Conservation (phyloP, 768 basidiomycete genomes). For the Lactarius trivialis region DNA sequence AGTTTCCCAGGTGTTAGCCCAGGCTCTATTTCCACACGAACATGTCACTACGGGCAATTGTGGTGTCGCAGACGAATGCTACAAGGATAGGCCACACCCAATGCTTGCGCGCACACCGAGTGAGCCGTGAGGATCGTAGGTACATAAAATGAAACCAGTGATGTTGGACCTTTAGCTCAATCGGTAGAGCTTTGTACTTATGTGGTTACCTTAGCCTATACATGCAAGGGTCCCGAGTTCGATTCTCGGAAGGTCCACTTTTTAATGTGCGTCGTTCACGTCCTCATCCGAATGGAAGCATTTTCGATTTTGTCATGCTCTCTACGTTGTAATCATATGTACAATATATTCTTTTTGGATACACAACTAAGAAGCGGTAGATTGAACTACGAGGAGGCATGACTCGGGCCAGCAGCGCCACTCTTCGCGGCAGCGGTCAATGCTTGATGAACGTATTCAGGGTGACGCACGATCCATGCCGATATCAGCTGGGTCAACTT, state of each 20-base stretch:
- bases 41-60: neutral
- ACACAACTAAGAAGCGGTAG: neutral
- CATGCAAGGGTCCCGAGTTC: slow-evolving; percentile 62
- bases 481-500: slow-evolving; percentile 12
- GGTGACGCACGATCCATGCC: slow-evolving; percentile 14
- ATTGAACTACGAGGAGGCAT: neutral
- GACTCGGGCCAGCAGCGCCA: neutral
- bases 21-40: neutral
- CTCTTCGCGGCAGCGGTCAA: neutral
- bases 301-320: neutral
- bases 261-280: slow-evolving; percentile 25
- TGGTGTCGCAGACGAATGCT: neutral
- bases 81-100: neutral
- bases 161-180: slow-evolving; percentile 49
- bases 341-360: neutral
- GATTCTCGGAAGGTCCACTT: slow-evolving; percentile 55
- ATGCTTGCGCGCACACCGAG: too few relatives aligned
- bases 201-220: slow-evolving; percentile 39
- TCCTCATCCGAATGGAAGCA: neutral
- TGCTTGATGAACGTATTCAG: slow-evolving; percentile 6
- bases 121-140: neutral
- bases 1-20: neutral
- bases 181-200: slow-evolving; percentile 60
- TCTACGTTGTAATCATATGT: neutral
- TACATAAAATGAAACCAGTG: neutral